These are phyloP conservation scores for Rhizophora mangle DNA, from an alignment of 345 rosid genomes.

Conservation along the genomic window DNA sequence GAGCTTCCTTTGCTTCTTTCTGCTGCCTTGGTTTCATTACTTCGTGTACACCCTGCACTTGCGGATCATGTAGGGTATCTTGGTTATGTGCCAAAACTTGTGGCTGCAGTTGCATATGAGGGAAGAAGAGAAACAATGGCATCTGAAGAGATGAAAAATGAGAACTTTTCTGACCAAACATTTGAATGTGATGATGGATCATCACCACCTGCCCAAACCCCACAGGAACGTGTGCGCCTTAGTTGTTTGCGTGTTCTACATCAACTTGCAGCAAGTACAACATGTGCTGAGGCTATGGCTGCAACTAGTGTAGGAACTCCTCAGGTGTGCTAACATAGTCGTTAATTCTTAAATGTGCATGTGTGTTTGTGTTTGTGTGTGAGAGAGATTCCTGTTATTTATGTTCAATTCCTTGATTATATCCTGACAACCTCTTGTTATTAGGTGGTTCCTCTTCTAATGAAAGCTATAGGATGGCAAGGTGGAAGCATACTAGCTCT, in stretches of 20 bases:
- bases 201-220: slow-evolving; percentile 64
- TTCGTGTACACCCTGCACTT: slow-evolving; percentile 97
- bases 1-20: slow-evolving; percentile 96
- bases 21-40: slow-evolving; percentile 94
- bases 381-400: too few relatives aligned
- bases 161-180: slow-evolving; percentile 38
- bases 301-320: slow-evolving; percentile 94
- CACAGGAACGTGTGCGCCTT: slow-evolving; percentile 94
- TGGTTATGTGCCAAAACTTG: slow-evolving; percentile 97
- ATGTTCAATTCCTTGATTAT: not conserved
- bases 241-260: slow-evolving; percentile 96
- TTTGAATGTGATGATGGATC: slow-evolving; percentile 57
- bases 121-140: slow-evolving; percentile 92
- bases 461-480: slow-evolving; percentile 99
- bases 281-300: slow-evolving; percentile 99
- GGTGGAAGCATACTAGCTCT: slow-evolving; percentile 99
- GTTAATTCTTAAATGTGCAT: too few relatives aligned
- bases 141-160: slow-evolving; percentile 56
- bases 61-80: slow-evolving; percentile 98
- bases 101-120: slow-evolving; percentile 94
- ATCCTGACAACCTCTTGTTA: slow-evolving; percentile 1
- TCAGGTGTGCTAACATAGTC: slow-evolving; percentile 44
- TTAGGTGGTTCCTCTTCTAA: slow-evolving; percentile 97
- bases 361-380: too few relatives aligned
- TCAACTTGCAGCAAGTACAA: slow-evolving; percentile 96